Conservation (phyloP, 73 alveolate genomes). For the Vitrella brassicaformis region DNA sequence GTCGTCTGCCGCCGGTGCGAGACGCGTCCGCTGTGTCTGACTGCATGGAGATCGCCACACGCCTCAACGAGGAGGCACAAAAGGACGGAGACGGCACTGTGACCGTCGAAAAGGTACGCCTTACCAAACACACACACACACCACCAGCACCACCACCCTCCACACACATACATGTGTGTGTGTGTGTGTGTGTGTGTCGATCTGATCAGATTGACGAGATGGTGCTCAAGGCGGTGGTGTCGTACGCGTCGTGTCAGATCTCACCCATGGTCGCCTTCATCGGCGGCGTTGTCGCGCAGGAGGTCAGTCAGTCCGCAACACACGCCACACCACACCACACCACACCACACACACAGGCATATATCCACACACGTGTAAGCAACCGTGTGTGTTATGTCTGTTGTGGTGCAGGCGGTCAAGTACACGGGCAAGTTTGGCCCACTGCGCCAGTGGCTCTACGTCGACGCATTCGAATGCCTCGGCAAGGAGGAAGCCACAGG, state of each 20-base stretch:
- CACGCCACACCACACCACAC: too few relatives aligned
- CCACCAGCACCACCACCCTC: too few relatives aligned
- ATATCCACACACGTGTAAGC: too few relatives aligned
- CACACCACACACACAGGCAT: too few relatives aligned
- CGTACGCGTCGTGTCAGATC: constrained; percentile 64
- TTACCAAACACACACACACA: too few relatives aligned
- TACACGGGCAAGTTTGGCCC: constrained; percentile 97
- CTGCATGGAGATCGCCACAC: constrained; percentile 28
- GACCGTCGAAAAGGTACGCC: constrained; percentile 48
- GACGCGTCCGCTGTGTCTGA: constrained; percentile 59
- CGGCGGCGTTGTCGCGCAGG: constrained; percentile 98
- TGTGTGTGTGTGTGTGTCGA: too few relatives aligned
- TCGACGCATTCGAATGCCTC: constrained; percentile 54
- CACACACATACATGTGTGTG: too few relatives aligned
- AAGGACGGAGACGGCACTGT: background rate
- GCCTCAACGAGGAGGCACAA: background rate
- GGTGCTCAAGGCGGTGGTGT: constrained; percentile 60
- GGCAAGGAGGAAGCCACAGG: too few relatives aligned
- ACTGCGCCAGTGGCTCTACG: constrained; percentile 81
- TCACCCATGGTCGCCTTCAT: constrained; percentile 91
- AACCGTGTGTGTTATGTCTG: too few relatives aligned
- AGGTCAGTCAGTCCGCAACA: constrained; percentile 17
- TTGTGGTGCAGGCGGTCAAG: constrained; percentile 88
- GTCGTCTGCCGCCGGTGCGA: constrained; percentile 55
- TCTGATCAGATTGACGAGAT: constrained; percentile 68